Evolutionary conservation across 495 filamentous ascomycete species (phyloP).

Genomic region (Elasticomyces elasticus): DNA sequence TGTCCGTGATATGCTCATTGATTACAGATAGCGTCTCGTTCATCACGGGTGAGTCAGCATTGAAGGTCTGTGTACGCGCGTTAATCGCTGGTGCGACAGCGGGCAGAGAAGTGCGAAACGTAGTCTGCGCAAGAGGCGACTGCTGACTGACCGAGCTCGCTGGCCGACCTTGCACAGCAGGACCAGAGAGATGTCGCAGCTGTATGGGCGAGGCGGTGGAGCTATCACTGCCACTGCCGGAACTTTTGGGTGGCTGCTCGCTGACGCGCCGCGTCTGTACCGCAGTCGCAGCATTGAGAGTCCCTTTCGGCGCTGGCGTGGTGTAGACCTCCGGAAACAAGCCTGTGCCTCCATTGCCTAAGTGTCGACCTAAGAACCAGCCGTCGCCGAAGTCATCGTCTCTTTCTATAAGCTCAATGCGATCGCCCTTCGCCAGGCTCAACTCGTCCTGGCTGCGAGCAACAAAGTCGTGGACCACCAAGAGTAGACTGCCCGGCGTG

Average conservation of each 20-base stretch:
- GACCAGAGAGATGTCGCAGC: conserved; percentile 3
- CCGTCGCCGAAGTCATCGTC: conserved; percentile 98
- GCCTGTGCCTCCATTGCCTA: conserved; percentile 62
- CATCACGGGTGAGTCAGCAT: conserved; percentile 60
- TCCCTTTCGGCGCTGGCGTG: conserved; percentile 28
- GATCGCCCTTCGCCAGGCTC: conserved; percentile 74
- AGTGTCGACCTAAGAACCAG: conserved; percentile 86
- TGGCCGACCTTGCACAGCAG: conserved; percentile 31
- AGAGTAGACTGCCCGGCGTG: conserved; percentile 10
- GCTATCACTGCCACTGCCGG: not conserved
- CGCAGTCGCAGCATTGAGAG: conserved; percentile 18
- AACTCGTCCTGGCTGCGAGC: conserved; percentile 89
- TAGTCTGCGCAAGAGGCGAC: conserved; percentile 11
- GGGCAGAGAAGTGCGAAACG: conserved; percentile 6
- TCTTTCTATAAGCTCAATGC: conserved; percentile 82
- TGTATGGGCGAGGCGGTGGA: not conserved
- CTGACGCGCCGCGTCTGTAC: conserved; percentile 23
- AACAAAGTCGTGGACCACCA: conserved; percentile 60
- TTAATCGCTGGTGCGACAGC: conserved; percentile 34
- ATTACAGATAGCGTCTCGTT: conserved; percentile 96
- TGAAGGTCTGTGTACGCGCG: conserved; percentile 1
- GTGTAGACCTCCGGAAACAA: conserved; percentile 68
- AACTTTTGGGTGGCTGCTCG: conserved; percentile 13
- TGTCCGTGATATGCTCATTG: conserved; percentile 93
- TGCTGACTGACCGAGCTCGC: conserved; percentile 16